Base-by-base conservation (phyloP, 495 filamentous ascomycete species). In the Aspergillus conjunctus region DNA sequence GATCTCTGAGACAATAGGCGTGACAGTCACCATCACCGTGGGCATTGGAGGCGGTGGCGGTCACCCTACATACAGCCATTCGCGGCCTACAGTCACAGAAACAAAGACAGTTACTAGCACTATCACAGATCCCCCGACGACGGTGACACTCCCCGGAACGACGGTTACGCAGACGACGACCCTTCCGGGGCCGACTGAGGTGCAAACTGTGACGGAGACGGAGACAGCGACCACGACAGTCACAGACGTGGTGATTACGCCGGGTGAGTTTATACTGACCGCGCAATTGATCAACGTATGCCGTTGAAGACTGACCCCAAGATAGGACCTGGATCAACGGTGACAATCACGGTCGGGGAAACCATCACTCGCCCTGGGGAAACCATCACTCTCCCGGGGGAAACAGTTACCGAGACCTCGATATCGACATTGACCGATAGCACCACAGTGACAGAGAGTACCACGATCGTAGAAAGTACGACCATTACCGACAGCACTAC, bases 161-260 rank as follows among this genome's bases (percentile, higher is more conserved):
- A 46, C 10, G 7, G 6, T 45, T 15, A 15, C 41, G 14, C 7
- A 46, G 14, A 18, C 43, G 17, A 4, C 17, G 43, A 46, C 43
- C n/a, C 17, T 46, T 37, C 43, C 4, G 3, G 43, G 43, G 14
- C 9, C 43, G 43, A 46, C 43, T 1, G 17, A 46, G 12, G 15
- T 15, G 43, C 14, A 46, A 17, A 46, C 37, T 41, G 4, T 41
- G 1, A 45, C 43, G 12, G 43, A 45, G 43, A 51, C 21, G 53
- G 53, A 30, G 12, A 61, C 54, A 4, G 56, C 34, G 2, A 49
- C 60, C n/a, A 52, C 50, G 50, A 53, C 44, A 2, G 18, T 22
- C n/a, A 48, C 44, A 6, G 44, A 48, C 4, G 1, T 48, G 17
- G 44, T 4, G 37, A 26, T 5, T 26, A 26, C 26, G 5, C 5